A percentile compares a stretch with the other conserved stretches of the same genome.
These are phyloP conservation scores for Diddensiella caesifluorescens DNA, from an alignment of 805 yeast genomes.

Conservation along the genomic window DNA sequence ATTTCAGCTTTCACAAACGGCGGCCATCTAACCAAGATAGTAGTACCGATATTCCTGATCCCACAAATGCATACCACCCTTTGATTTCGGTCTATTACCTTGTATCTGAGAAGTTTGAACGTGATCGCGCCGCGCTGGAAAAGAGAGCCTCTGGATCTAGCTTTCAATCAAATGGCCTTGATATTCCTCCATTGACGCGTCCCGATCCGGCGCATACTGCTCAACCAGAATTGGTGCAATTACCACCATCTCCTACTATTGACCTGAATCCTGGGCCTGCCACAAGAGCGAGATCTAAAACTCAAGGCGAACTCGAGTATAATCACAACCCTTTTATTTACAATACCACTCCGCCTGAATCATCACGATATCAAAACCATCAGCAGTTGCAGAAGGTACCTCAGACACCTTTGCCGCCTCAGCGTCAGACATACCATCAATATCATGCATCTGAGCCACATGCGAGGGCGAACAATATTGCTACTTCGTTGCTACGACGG, in stretches of 20 bases:
- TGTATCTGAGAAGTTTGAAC: constrained; percentile 74
- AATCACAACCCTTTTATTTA: constrained; percentile 1
- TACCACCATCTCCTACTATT: not conserved
- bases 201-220: constrained; percentile 5
- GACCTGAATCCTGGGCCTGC: not conserved
- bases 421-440: constrained; percentile 13
- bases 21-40: constrained; percentile 9
- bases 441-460: constrained; percentile 16
- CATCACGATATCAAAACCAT: constrained; percentile 1
- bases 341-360: constrained; percentile 8
- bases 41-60: constrained; percentile 42
- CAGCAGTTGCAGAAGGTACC: constrained; percentile 5
- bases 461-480: constrained; percentile 11
- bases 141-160: constrained; percentile 2
- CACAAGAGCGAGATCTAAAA: constrained; percentile 12
- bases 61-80: constrained; percentile 85
- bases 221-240: constrained; percentile 2
- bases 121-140: constrained; percentile 38
- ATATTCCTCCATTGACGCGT: constrained; percentile 1
- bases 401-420: constrained; percentile 6
- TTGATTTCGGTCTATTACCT: constrained; percentile 78
- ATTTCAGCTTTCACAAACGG: constrained; percentile 25
- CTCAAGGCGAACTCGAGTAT: constrained; percentile 16
- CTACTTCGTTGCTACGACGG: constrained; percentile 21
- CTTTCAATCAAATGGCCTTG: constrained; percentile 1